Evolutionary conservation across 2,329 filamentous ascomycete species (phyloP), one percentile per base, ranked within the genome.

Genomic region (Endothia cerciana): DNA sequence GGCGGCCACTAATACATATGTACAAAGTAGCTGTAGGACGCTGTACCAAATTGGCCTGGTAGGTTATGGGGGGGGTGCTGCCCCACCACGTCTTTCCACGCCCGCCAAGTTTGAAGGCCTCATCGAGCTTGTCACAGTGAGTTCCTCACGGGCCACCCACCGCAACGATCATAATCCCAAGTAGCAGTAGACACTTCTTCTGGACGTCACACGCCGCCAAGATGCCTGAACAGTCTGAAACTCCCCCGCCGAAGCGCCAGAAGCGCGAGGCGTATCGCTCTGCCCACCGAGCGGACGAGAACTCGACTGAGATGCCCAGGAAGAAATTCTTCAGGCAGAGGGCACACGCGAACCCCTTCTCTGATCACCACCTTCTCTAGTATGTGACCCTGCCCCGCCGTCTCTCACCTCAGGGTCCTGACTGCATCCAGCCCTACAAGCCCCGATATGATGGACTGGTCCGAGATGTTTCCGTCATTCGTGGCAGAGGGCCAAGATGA

Each of bases 341-440:
- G 77, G 95, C 95, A 45, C 95, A 99, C 80, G 95, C 95, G 69
- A 99, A 99, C 81, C 94, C 94, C 7, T 99, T 99, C 80, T 97
- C 94, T 2, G 95, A 99, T 74, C 95, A 99, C 81, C 83, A 87
- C 65, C 83, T 99, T 75, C 84, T 85, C 73, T 99, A 99, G 95
- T 77, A 63, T 72, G 71, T 69, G 6, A 22, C 5, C 10, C 40
- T 17, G 45, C 36, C 45, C 41, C n/a, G 49, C 25, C 11, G 30
- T 43, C 8, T 47, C 8, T 10, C 4, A 7, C 25, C 2, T 58
- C 38, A 19, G 28, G 19, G 2, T 62, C 22, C 60, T 69, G 38
- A 72, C 53, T 47, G 45, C 28, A 49, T 70, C 13, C 15, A 97
- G 94, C 75, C 95, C 95, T 10, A 81, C 85, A 62, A 89, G 84